Base-by-base conservation (phyloP, 805 yeast genomes). In the Ascoidea tarda region DNA sequence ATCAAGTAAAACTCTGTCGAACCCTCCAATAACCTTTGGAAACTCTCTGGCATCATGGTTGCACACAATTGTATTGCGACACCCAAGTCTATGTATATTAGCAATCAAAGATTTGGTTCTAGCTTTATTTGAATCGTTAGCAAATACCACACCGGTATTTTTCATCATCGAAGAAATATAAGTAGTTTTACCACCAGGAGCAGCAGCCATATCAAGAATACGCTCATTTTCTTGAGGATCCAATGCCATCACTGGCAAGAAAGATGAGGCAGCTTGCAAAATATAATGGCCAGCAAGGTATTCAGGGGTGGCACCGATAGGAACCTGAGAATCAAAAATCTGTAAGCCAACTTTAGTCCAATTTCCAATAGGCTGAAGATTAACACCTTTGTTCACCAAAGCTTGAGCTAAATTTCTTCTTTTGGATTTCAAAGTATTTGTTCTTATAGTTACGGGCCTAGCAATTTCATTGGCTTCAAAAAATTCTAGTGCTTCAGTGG, bases 311-410 rank as follows among this genome's bases (percentile, higher is more conserved):
- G 99, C 99, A 69, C 99, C 99, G 60, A 93, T 87, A 48, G 99
- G 99, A n/a, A 93, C 98, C 68, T 90, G 98, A 31, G 98, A 90
- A 65, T 93, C 99, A 66, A 91, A 93, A 51, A 93, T 83, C 69
- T 93, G 99, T 59, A 93, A 74, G 57, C 99, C 99, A 51, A 93
- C 98, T 69, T 93, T 93, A 31, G 98, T 89, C 99, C 99, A 93
- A 47, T 86, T 73, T 50, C 98, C 98, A 61, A 93, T 88, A 48
- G 98, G 98, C 69, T 93, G 97, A 60, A 93, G 75, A 65, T 93
- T 93, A 57, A 91, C 99, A 66, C 99, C 99, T 63, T 96, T 82
- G 69, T 91, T 91, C 53, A 91, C 96, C 57, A 93, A 76, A 14
- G 93, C 81, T 69, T 93, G 98, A 2, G 96, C 97, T 60, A 93